Percentiles rank a stretch among this genome's conserved stretches.
Evolutionary conservation across 2,329 filamentous ascomycete species (phyloP).

Genomic region (Bipolaris bicolor): DNA sequence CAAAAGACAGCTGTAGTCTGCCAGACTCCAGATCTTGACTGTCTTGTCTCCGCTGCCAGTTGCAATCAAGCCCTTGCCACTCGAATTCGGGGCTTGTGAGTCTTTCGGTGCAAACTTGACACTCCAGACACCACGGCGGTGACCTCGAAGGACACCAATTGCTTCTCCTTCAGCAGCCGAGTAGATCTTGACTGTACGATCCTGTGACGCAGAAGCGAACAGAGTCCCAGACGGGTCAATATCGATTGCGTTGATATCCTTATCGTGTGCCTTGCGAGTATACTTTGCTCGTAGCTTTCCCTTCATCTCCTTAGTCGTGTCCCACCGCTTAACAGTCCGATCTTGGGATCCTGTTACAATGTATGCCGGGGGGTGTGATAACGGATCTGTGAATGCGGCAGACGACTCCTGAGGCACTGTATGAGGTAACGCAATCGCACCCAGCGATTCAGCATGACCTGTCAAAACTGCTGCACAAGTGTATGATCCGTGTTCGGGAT

Average conservation of each 20-base stretch:
- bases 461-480: conserved; percentile 82
- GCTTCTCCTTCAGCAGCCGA: conserved; percentile 88
- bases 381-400: conserved; percentile 72
- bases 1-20: conserved; percentile 88
- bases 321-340: conserved; percentile 93
- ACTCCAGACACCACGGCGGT: conserved; percentile 94
- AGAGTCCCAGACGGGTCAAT: conserved; percentile 75
- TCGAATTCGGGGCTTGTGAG: conserved; percentile 65
- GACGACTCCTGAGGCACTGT: conserved; percentile 70
- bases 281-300: conserved; percentile 72
- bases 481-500: conserved; percentile 75
- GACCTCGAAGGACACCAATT: conserved; percentile 87
- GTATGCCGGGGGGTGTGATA: conserved; percentile 81
- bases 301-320: conserved; percentile 63
- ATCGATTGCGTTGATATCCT: conserved; percentile 96
- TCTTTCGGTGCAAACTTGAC: conserved; percentile 85
- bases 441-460: conserved; percentile 92
- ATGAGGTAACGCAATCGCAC: conserved; percentile 84
- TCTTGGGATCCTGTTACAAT: conserved; percentile 93
- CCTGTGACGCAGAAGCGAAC: conserved; percentile 95
- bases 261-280: conserved; percentile 95
- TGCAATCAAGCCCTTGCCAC: conserved; percentile 78
- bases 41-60: conserved; percentile 97
- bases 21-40: conserved; percentile 90
- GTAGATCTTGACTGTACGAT: conserved; percentile 97